Base-by-base conservation (phyloP, 2,329 filamentous ascomycete species). In the Aspergillus sp. region DNA sequence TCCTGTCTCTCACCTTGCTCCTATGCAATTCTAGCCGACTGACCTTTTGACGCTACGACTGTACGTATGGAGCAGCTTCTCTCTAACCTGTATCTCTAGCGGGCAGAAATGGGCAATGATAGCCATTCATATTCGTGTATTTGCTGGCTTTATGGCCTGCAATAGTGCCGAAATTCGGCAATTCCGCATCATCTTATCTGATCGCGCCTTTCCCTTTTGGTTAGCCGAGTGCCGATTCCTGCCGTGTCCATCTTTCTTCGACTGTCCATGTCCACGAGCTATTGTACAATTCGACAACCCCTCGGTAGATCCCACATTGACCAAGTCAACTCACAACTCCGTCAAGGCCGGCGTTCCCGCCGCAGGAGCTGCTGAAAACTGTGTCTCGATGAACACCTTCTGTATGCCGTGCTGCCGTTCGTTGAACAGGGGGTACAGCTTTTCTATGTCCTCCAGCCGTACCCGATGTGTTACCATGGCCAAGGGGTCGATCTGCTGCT, bases 381-480 rank as follows among this genome's bases (percentile, higher is more conserved):
- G 70, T 1, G 75, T 80, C 62, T 75, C 57, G 8, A 78, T 68
- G 53, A 71, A 93, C 1, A 91, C 73, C 69, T 93, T 93, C 58
- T 93, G 85, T 69, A 93, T 82, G 39, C 82, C 70, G 49, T 66
- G 40, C 12, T 60, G 65, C 14, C 61, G 48, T 19, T 56, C 51
- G 37, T 80, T 68, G 39, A 81, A 83, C 47, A 70, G 69, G 40
- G 67, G 61, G 47, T 84, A 84, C 1, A 82, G 66, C 48, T 74
- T 72, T 35, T 75, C 77, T 37, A 82, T 69, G 45, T 88, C 82
- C 40, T 89, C 81, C 3, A 93, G 68, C 17, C 72, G 69, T 32
- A 86, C 74, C 8, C 85, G 78, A 57, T 93, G 85, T 5, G 79
- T 82, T 1, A 93, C 66, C 83, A 93, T 93, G 53, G 82, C 77